Base-by-base conservation (phyloP, 106 monocot genomes). In the Gastrodia elata region DNA sequence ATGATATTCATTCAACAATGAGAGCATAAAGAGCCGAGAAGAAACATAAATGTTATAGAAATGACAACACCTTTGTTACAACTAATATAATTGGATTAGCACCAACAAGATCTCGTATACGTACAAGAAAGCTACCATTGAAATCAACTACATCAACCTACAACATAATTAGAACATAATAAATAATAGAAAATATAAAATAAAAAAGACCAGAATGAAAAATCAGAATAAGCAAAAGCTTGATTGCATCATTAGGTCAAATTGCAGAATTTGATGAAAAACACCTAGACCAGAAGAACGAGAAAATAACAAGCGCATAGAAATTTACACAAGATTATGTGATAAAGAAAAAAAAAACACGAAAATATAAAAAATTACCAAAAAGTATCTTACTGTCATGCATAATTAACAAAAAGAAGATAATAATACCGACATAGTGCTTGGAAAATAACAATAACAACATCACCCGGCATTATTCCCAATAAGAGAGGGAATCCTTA, bases 121-220 rank as follows among this genome's bases (percentile, higher is more conserved):
- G 88, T 78, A 85, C 84, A 78, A 98, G 75, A 83, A 98, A 98
- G 72, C 91, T 98, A 20, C 98, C 98, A 85, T 93, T 98, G 85
- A 98, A 98, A 83, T 98, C 98, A 83, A 93, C 87, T 78, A 98
- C 89, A 85, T 98, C 98, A 79, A 98, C 97, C 97, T 98, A 83
- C n/a, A n/a, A n/a, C 79, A 88, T 70, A 80, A 35, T 41, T 27
- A 38, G 11, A 77, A 33, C 44, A 73, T 36, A 67, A 38, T 27
- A 5, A 67, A 67, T 36, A 37, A 67, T 18, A n/a, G n/a, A n/a
- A n/a, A n/a, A n/a, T n/a, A n/a, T n/a, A n/a, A n/a, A n/a, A n/a
- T n/a, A n/a, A n/a, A 67, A 37, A 67, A 37, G 20, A 61, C 41
- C 48, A 46, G 40, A 61, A 39, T 14, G 28, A 58, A 16, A 73